phyloP scores from a whole-genome alignment of 805 yeast species.

The Kockiozyma suomiensis region DNA sequence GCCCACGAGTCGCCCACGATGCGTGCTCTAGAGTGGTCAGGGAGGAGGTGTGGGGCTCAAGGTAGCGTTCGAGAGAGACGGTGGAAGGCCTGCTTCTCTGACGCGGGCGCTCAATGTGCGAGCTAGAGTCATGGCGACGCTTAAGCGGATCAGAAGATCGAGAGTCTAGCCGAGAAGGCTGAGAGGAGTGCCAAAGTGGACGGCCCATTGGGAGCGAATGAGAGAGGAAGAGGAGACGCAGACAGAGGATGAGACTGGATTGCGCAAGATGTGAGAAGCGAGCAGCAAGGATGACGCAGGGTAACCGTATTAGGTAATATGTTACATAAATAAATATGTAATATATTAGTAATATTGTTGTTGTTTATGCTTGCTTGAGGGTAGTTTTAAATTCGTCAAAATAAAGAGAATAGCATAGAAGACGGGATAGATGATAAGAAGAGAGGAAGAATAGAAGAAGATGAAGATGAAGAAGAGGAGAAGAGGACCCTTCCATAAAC shows the following conservation, averaged over 20 bases:
- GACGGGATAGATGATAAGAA: too few species aligned
- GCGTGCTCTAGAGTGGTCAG: not conserved
- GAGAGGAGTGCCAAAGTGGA: conserved; percentile 14
- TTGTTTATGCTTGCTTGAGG: too few species aligned
- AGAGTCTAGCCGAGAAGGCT: conserved; percentile 5
- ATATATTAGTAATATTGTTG: too few species aligned
- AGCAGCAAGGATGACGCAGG: not conserved
- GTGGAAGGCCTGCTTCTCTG: not conserved
- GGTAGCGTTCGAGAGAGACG: not conserved
- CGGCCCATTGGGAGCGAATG: conserved; percentile 10
- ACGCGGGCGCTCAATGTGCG: not conserved
- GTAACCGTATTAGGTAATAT: not conserved
- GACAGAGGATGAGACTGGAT: not conserved
- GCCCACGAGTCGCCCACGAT: not conserved
- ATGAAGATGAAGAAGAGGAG: too few species aligned
- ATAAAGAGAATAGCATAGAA: too few species aligned
- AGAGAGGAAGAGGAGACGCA: not conserved
- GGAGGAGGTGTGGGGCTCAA: not conserved
- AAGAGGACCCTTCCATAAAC: too few species aligned
- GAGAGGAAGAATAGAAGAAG: too few species aligned
- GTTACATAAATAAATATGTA: too few species aligned
- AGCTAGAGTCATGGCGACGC: not conserved
- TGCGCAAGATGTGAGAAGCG: not conserved
- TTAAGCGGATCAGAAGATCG: conserved; percentile 2
- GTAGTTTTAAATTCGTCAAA: too few species aligned